Conservation (phyloP, 306 rosid genomes). For the Hippophae tibetana region DNA sequence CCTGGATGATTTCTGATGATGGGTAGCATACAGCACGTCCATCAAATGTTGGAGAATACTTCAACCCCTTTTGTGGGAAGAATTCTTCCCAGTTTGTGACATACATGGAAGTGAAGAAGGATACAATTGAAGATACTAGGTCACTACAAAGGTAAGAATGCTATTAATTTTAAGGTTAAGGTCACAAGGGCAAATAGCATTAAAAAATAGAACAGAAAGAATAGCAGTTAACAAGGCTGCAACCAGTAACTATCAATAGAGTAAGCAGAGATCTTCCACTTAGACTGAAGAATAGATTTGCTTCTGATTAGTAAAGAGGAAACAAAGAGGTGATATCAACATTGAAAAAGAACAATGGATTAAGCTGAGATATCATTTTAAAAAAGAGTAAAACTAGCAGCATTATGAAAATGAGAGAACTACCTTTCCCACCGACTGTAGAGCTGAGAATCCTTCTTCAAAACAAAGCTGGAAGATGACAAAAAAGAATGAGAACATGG, state of each 20-base stretch:
- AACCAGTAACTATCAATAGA: not conserved
- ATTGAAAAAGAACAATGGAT: no score
- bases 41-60: constrained; percentile 63
- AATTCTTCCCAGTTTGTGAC: constrained; percentile 55
- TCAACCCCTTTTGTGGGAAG: constrained; percentile 41
- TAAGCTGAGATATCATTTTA: not conserved
- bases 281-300: no score
- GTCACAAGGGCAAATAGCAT: constrained; percentile 2
- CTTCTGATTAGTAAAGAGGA: no score
- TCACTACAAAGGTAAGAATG: constrained; percentile 30
- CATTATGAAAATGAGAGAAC: constrained; percentile 1
- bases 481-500: constrained; percentile 6
- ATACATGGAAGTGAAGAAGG: constrained; percentile 62
- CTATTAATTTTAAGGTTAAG: not conserved
- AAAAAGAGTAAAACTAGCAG: not conserved
- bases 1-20: constrained; percentile 51
- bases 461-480: constrained; percentile 41
- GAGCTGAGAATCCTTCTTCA: constrained; percentile 47
- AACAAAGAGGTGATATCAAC: no score
- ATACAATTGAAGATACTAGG: constrained; percentile 45
- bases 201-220: not conserved
- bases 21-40: constrained; percentile 86
- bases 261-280: no score
- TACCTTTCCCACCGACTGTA: constrained; percentile 49
- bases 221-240: not conserved